phyloP scores from a whole-genome alignment of 345 rosid genomes.

The Jatropha curcas region DNA sequence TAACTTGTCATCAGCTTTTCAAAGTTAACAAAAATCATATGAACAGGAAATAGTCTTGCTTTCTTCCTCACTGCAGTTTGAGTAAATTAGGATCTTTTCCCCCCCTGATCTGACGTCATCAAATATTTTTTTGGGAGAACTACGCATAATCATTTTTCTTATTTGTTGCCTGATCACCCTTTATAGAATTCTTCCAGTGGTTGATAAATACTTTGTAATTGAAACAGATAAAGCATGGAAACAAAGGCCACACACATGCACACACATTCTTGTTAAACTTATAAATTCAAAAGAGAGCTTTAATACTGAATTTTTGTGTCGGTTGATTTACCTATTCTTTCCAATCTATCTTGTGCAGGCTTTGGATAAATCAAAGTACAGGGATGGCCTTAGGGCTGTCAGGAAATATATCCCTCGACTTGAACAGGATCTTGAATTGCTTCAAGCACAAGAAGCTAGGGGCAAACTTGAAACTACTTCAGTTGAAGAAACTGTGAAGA shows the following conservation, averaged over 20 bases:
- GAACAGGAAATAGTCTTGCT: neutral
- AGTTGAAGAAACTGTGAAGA: conserved; percentile 27
- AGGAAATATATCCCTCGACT: conserved; percentile 79
- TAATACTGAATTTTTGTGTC: neutral
- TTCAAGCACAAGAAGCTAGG: conserved; percentile 52
- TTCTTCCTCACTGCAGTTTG: neutral
- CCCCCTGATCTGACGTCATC: neutral
- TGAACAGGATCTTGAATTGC: conserved; percentile 78
- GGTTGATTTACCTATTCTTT: neutral
- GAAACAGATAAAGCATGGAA: neutral
- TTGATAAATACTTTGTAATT: neutral
- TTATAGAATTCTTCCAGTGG: neutral
- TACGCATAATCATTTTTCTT: neutral
- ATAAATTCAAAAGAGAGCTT: neutral
- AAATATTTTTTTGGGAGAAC: neutral
- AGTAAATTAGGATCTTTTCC: neutral
- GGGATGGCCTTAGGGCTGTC: conserved; percentile 83
- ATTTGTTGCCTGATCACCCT: neutral
- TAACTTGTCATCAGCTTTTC: neutral
- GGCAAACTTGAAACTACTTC: conserved; percentile 28
- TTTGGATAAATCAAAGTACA: conserved; percentile 80
- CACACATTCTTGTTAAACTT: neutral
- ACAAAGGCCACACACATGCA: neutral
- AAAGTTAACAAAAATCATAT: neutral
- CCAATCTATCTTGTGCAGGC: conserved; percentile 39